Conservation (phyloP, 768 basidiomycete species). For the Crucibulum laeve region DNA sequence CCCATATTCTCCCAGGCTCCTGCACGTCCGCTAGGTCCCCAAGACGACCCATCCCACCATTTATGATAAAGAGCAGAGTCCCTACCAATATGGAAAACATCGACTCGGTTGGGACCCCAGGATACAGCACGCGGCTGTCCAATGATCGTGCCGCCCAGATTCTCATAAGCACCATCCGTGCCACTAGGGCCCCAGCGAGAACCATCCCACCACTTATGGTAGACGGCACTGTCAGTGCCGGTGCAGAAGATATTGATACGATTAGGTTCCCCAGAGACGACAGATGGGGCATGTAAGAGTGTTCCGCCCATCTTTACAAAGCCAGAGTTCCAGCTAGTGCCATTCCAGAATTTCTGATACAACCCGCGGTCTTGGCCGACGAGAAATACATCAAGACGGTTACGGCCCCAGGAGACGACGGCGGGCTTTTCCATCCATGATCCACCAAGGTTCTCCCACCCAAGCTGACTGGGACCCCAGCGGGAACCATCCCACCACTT, state of each 20-base stretch:
- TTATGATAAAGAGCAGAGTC: not conserved
- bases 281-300: not conserved
- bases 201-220: slow-evolving; percentile 11
- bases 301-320: not conserved
- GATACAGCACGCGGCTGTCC: slow-evolving; percentile 1
- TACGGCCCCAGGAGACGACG: slow-evolving; percentile 4
- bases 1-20: slow-evolving; percentile 1
- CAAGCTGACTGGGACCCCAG: slow-evolving; percentile 4
- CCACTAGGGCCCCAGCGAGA: slow-evolving; percentile 3
- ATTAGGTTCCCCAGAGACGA: not conserved
- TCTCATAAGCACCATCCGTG: not conserved
- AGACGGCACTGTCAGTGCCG: slow-evolving; percentile 5
- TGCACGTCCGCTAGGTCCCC: not conserved
- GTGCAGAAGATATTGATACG: slow-evolving; percentile 6
- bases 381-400: not conserved
- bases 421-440: slow-evolving; percentile 5
- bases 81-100: slow-evolving; percentile 3
- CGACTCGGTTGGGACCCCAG: slow-evolving; percentile 4
- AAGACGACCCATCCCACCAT: not conserved
- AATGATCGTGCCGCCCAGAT: not conserved
- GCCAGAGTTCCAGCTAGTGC: not conserved
- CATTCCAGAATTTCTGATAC: slow-evolving; percentile 1
- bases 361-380: not conserved
- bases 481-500: slow-evolving; percentile 8
- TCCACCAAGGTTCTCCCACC: slow-evolving; percentile 8